Percentiles rank a stretch among this genome's conserved stretches.
Evolutionary conservation across 805 yeast species (phyloP).

Genomic region (Debaryomyces prosopidis): DNA sequence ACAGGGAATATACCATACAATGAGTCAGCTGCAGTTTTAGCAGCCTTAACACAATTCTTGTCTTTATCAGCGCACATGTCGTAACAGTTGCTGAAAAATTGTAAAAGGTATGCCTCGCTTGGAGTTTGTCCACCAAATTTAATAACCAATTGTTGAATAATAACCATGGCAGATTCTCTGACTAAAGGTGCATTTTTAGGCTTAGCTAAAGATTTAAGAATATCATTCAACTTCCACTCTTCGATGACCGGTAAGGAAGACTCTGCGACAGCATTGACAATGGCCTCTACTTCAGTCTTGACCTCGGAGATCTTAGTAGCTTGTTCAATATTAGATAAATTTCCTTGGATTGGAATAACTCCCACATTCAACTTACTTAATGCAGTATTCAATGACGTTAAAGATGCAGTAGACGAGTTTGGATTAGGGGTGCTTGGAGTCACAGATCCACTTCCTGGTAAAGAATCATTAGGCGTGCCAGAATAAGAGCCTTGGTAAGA

Average conservation of each 20-base stretch:
- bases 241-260: slow-evolving; percentile 41
- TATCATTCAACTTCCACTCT: slow-evolving; percentile 67
- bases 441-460: slow-evolving; percentile 36
- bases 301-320: slow-evolving; percentile 56
- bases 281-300: slow-evolving; percentile 51
- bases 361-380: slow-evolving; percentile 58
- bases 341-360: slow-evolving; percentile 64
- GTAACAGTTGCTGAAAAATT: slow-evolving; percentile 60
- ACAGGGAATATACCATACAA: slow-evolving; percentile 69
- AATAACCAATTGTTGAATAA: slow-evolving; percentile 58
- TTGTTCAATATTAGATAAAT: slow-evolving; percentile 50
- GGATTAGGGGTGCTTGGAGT: slow-evolving; percentile 36
- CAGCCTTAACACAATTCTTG: slow-evolving; percentile 78
- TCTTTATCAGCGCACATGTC: slow-evolving; percentile 87
- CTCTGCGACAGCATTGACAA: slow-evolving; percentile 54
- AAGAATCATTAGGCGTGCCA: slow-evolving; percentile 27
- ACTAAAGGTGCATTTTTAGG: slow-evolving; percentile 71
- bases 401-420: slow-evolving; percentile 63
- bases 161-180: slow-evolving; percentile 73
- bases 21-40: slow-evolving; percentile 75
- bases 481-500: slow-evolving; percentile 7
- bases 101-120: slow-evolving; percentile 70
- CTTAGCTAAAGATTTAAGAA: slow-evolving; percentile 65
- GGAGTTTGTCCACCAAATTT: slow-evolving; percentile 69
- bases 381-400: slow-evolving; percentile 71